Evolutionary conservation across 2,329 filamentous ascomycete genomes (phyloP), one percentile per base, ranked within the genome.

Genomic region (Dactylonectria estremocensis): DNA sequence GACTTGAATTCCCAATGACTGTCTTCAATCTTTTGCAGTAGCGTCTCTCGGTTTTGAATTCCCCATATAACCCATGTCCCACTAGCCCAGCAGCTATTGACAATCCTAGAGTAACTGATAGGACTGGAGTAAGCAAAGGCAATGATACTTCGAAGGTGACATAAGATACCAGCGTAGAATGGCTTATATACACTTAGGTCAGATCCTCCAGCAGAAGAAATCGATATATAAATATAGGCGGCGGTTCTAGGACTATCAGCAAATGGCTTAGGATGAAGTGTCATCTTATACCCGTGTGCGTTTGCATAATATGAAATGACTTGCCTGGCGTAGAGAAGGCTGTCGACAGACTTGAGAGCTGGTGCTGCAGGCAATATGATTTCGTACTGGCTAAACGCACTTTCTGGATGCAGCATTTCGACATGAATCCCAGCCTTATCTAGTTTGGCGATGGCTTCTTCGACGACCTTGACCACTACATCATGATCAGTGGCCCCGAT

Each of bases 21-120:
- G 3, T 79, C 82, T 3, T 83, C 82, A 57, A 94, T 87, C 77
- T 91, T 91, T 14, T 93, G 87, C 11, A 96, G 83, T 1, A 93
- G 91, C 5, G 89, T 85, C 81, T 95, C 93, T 20, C 92, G 89
- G 78, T 96, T 96, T 80, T 96, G 91, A 7, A 90, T 92, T 10
- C 94, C 94, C 93, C 93, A 96, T 0, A 91, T 83, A 0, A 95
- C 87, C 90, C 91, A 95, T 9, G 90, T 88, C 0, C 92, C 93
- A n/a, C 93, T 92, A 0, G 92, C 88, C 93, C 93, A 96, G 64
- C 83, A 83, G n/a, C 92, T 87, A 58, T 94, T 90, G 2, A 82
- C 80, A 14, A 93, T 85, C 8, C 93, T 87, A 43, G 88, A 87
- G 78, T 95, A 96, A 77, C 91, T 93, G 1, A 85, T 84, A 1